Conservation (phyloP, 2,329 filamentous ascomycete species). For the Neurospora sp. region DNA sequence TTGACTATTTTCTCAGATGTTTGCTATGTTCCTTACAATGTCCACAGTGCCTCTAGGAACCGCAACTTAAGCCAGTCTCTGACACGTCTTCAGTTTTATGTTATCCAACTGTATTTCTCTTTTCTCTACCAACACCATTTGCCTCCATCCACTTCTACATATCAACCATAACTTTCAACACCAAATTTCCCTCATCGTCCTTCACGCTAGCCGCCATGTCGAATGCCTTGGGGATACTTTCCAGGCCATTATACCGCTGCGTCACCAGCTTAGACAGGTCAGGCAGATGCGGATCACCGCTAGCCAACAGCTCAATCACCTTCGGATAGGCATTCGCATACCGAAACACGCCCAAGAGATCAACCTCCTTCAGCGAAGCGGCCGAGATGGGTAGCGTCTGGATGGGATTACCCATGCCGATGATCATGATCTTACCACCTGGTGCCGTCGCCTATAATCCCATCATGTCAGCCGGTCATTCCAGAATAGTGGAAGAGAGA, state of each 20-base stretch:
- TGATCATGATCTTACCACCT: conserved; percentile 60
- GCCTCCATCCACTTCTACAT: conserved; percentile 20
- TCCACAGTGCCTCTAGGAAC: neutral
- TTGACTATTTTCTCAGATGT: neutral
- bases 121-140: conserved; percentile 4
- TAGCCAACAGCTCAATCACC: conserved; percentile 41
- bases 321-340: conserved; percentile 66
- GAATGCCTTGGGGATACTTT: conserved; percentile 56
- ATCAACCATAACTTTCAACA: conserved; percentile 64
- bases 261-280: conserved; percentile 61
- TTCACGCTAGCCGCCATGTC: conserved; percentile 62
- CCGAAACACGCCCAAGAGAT: conserved; percentile 61
- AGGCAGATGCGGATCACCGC: conserved; percentile 43
- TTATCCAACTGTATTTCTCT: neutral
- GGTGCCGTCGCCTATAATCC: conserved; percentile 40
- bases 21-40: neutral
- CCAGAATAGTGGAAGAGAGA: too few relatives aligned
- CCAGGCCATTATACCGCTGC: conserved; percentile 57
- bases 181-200: conserved; percentile 59
- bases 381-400: conserved; percentile 61
- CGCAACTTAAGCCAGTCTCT: neutral
- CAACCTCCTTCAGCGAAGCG: conserved; percentile 59
- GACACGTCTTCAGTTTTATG: neutral
- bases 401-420: conserved; percentile 64
- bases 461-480: too few relatives aligned